Evolutionary conservation across 345 rosid genomes (phyloP), one percentile per base, ranked within the genome.

Genomic region (Eucalyptus albens): DNA sequence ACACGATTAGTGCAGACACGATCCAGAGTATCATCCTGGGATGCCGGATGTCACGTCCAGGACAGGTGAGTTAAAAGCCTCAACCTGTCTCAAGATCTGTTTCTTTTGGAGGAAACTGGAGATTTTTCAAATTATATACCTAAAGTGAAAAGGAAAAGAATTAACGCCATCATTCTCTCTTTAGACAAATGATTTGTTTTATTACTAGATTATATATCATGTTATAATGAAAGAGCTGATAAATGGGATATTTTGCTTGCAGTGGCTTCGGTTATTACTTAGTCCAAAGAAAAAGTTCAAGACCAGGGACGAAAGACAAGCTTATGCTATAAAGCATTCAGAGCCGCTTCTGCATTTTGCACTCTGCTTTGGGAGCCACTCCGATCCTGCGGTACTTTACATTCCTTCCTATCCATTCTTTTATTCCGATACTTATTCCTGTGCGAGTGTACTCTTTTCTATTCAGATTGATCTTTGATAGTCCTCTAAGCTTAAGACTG

Each of bases 21-120:
- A 95, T 96, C 88, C 98, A 95, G 91, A 92, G 90, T 89, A 93
- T 96, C 42, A 96, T 97, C 90, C 96, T 97, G 33, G 96, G 98
- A 87, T 96, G 99, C 91, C 94, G 95, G 87, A 94, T 97, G 97
- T 94, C 97, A 89, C 97, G 98, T 86, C 99, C 99, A 62, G 99
- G 98, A 90, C 99, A 96, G 99, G 99, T 97, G 65, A 88, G 67
- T 89, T 44, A 33, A 89, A 56, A 81, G 69, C 86, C 88, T 59
- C 67, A 17, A 44, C 29, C 29, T 77, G 86, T 89, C 83, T 86
- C 87, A 56, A n/a, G 88, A 42, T 89, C 89, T 51, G 19, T 27
- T 90, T 86, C 40, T 47, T n/a, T 67, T 62, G 16, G 89, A 26
- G 49, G 86, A 88, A 88, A 88, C 81, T 72, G 49, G 82, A 37